Evolutionary conservation across 148 eudicot species (phyloP).

Genomic region (Rhododendron vialii): DNA sequence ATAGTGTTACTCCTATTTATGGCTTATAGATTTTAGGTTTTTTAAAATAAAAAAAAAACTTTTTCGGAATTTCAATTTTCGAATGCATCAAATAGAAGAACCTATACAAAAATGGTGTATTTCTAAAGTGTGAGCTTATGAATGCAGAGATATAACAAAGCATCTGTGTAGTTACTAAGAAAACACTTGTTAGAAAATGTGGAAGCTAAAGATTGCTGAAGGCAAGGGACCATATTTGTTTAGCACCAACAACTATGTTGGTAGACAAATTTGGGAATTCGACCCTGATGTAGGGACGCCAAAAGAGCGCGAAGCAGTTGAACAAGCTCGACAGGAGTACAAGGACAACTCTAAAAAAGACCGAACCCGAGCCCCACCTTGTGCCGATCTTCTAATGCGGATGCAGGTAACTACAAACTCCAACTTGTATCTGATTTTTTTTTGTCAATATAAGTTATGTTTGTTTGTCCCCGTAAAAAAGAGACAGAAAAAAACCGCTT

Average conservation of each 20-base stretch:
- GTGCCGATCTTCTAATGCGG: slow-evolving; percentile 11
- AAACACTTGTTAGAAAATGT: neutral
- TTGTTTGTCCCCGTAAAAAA: too few species aligned
- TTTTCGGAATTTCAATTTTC: too few species aligned
- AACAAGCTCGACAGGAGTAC: slow-evolving; percentile 6
- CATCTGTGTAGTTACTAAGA: neutral
- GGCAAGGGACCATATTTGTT: slow-evolving; percentile 13
- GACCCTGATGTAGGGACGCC: slow-evolving; percentile 11
- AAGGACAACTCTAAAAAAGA: neutral
- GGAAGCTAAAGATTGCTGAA: slow-evolving; percentile 19
- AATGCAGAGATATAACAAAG: neutral
- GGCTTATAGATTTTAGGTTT: too few species aligned
- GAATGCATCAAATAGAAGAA: too few species aligned
- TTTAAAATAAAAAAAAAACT: too few species aligned
- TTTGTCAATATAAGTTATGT: too few species aligned
- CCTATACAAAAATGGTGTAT: too few species aligned
- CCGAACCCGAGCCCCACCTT: neutral
- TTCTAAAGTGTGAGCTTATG: neutral
- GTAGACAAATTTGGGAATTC: slow-evolving; percentile 13
- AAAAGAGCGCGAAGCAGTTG: slow-evolving; percentile 6
- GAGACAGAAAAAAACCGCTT: too few species aligned
- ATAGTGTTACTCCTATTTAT: too few species aligned
- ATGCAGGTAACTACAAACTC: slow-evolving; percentile 9
- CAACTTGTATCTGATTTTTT: too few species aligned
- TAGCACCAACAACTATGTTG: slow-evolving; percentile 16